Evolutionary conservation across 768 basidiomycete species (phyloP), one percentile per base, ranked within the genome.

Genomic region (Termitomyces sp.): DNA sequence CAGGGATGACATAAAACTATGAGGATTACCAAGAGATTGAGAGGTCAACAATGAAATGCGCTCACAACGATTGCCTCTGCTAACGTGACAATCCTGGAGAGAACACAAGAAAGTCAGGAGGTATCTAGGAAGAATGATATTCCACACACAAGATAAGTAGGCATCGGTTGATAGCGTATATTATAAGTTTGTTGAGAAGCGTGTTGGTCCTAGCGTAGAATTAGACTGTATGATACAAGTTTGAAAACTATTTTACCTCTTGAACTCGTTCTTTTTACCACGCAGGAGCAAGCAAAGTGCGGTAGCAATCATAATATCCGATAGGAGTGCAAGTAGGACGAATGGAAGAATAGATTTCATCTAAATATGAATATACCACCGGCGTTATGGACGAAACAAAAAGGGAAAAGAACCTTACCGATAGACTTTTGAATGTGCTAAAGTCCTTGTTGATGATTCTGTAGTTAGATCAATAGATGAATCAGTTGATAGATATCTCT

Each of bases 71-170:
- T 45, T 11, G 34, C 34, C 21, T 44, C 43, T 7, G 32, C 21
- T 6, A 45, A 30, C 11, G 43, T 34, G n/a, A 54, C 43, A 27
- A 45, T 17, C 30, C 52, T 54, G 42, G 17, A 28, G n/a, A n/a
- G 3, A 32, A 43, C 21, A 25, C 32, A 11, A 32, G 5, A 14
- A 35, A n/a, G 43, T 23, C 52, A 39, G 25, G 14, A 34, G 5
- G 21, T 4, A 42, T 12, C 10, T 23, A 5, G 8, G 11, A 42
- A 12, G 19, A 42, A 42, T 23, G 10, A 23, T 11, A 12, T 12
- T 44, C 40, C 14, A 45, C 52, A 7, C 52, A 54, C 52, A 21
- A 54, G 21, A 45, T 45, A n/a, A 54, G 52, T 10, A 54, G 21
- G 5, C 52, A 54, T 5, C 43, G 43, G 8, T 54, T 54, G 5